Evolutionary conservation across 768 basidiomycete species (phyloP).

Genomic region (Neoboletus magnificus): DNA sequence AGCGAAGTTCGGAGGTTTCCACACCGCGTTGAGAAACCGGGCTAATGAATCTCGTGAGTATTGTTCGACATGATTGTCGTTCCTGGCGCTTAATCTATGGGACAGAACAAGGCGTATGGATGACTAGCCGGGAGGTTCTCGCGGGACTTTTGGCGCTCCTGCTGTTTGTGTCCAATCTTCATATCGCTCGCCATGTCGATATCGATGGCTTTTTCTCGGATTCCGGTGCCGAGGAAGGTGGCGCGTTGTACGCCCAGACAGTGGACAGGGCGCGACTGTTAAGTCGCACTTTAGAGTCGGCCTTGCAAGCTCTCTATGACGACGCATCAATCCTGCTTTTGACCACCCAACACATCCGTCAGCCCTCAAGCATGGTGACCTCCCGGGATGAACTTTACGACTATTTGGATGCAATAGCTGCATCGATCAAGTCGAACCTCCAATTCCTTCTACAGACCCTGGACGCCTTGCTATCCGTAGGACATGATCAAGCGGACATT

Average conservation of each 20-base stretch:
- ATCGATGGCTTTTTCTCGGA: slow-evolving; percentile 68
- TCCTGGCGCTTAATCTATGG: slow-evolving; percentile 3
- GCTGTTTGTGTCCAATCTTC: slow-evolving; percentile 60
- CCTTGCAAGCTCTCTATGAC: slow-evolving; percentile 72
- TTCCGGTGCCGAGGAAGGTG: slow-evolving; percentile 37
- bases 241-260: slow-evolving; percentile 56
- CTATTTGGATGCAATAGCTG: slow-evolving; percentile 46
- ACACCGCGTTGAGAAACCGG: slow-evolving; percentile 22
- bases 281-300: slow-evolving; percentile 66
- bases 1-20: slow-evolving; percentile 41
- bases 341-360: slow-evolving; percentile 45
- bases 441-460: slow-evolving; percentile 54
- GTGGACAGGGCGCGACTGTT: slow-evolving; percentile 68
- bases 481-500: slow-evolving; percentile 68
- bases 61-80: neutral
- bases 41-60: slow-evolving; percentile 25
- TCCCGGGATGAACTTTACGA: slow-evolving; percentile 32
- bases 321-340: slow-evolving; percentile 60
- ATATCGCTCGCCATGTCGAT: slow-evolving; percentile 79
- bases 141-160: slow-evolving; percentile 58
- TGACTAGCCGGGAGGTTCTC: slow-evolving; percentile 48
- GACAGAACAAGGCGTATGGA: slow-evolving; percentile 30
- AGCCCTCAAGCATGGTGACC: neutral
- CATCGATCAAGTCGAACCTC: slow-evolving; percentile 56
- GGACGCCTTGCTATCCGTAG: slow-evolving; percentile 58